phyloP scores from a whole-genome alignment of 2,329 filamentous ascomycete species.

The Xylariales sp. region DNA sequence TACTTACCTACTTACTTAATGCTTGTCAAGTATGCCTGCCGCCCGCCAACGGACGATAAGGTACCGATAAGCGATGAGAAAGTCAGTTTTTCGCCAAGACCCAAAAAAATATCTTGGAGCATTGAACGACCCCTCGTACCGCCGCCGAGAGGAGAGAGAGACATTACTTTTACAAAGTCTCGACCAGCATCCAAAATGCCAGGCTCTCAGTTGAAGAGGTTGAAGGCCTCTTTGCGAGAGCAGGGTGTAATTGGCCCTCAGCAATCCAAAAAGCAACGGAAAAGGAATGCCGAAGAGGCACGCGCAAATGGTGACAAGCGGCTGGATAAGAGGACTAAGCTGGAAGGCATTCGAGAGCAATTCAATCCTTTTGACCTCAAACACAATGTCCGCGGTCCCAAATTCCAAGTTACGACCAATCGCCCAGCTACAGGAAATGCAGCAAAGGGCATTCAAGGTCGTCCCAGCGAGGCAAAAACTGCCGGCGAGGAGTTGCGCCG shows the following conservation, averaged over 20 bases:
- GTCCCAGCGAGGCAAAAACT: constrained; percentile 81
- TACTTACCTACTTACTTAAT: too few relatives aligned
- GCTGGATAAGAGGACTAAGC: constrained; percentile 68
- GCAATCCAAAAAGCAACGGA: constrained; percentile 92
- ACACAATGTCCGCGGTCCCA: constrained; percentile 68
- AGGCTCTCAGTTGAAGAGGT: constrained; percentile 91
- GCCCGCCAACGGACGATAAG: too few relatives aligned
- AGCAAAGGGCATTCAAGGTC: constrained; percentile 58
- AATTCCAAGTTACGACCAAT: constrained; percentile 77
- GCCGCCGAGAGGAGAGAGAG: background rate
- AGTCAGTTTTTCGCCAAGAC: too few relatives aligned
- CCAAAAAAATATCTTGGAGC: constrained; percentile 6
- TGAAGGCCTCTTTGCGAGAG: constrained; percentile 85
- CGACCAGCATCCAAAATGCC: constrained; percentile 60
- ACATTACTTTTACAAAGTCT: too few relatives aligned
- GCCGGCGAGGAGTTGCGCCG: constrained; percentile 83
- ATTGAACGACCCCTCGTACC: background rate
- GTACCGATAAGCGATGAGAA: background rate
- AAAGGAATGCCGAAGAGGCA: constrained; percentile 63
- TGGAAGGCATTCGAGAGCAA: constrained; percentile 84
- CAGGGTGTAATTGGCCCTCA: constrained; percentile 88
- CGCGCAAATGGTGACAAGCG: constrained; percentile 66
- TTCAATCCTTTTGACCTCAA: constrained; percentile 99
- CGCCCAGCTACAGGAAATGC: constrained; percentile 48
- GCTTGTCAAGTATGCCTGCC: too few relatives aligned